Base-by-base conservation (phyloP, 1,139 yeast species). In the Sugiyamaella castrensis region DNA sequence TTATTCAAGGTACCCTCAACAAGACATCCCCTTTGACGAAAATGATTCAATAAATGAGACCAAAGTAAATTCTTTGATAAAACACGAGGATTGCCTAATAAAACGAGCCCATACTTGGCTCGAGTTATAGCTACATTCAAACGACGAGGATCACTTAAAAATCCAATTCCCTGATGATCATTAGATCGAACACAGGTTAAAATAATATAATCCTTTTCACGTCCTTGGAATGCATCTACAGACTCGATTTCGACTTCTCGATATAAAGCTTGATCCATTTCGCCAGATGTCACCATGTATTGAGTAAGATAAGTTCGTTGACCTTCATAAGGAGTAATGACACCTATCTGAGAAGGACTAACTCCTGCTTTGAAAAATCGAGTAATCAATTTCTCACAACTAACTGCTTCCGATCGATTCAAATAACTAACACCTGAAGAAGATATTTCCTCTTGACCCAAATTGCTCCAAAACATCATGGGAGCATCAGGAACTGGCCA, bases 171-270 rank as follows among this genome's bases (percentile, higher is more conserved):
- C 59, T 84, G 88, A 46, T 76, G 79, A 50, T 87, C 94, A 64
- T 89, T 89, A 37, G 96, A 92, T 64, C 98, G 79, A 40, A 89
- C 97, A 74, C 97, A 89, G 29, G 95, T 84, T 50, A 91, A 69
- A 47, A 91, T 86, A 53, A 91, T 87, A 61, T 80, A 88, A 64
- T 91, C 96, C 68, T 91, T 91, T 67, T 91, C 98, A 57, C 97
- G 80, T 42, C 98, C 98, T 70, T 91, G 97, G 76, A 91, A 91
- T 1, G 96, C 95, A 70, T 91, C 97, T 33, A 91, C 96, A 40
- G 95, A 84, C 12, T 94, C 88, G 28, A 91, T 91, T 69, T 91
- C 98, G 42, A 91, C 86, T 45, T 79, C 81, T 47, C 75, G 68
- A 65, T 88, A 88, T 42, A 80, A 69, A 2, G 82, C 84, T 58